Evolutionary conservation across 148 eudicot genomes (phyloP).

Genomic region (Limonium bicolor): DNA sequence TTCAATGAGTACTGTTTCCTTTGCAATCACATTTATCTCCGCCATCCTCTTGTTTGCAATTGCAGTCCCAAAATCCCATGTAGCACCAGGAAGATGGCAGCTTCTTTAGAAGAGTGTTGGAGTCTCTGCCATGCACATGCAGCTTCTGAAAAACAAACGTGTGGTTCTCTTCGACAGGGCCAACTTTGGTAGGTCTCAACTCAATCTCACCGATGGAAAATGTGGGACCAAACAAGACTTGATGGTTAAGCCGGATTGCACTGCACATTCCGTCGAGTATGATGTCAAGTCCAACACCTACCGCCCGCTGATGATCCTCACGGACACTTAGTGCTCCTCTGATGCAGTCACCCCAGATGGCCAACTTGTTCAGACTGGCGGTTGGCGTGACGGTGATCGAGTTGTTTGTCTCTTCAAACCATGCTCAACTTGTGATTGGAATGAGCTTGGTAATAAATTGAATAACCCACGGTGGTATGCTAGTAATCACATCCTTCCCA

Average conservation of each 20-base stretch:
- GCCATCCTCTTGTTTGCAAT: too few relatives aligned
- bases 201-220: too few relatives aligned
- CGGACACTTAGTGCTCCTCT: constrained; percentile 79
- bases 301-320: constrained; percentile 47
- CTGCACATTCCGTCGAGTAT: constrained; percentile 72
- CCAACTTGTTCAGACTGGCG: constrained; percentile 56
- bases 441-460: constrained; percentile 13
- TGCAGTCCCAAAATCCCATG: too few relatives aligned
- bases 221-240: too few relatives aligned
- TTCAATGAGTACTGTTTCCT: too few relatives aligned
- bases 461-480: constrained; percentile 31
- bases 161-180: too few relatives aligned
- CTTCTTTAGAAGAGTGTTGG: too few relatives aligned
- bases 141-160: too few relatives aligned
- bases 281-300: constrained; percentile 28
- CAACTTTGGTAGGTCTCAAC: too few relatives aligned
- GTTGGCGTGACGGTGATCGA: constrained; percentile 46
- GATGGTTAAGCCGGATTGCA: constrained; percentile 25
- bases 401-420: constrained; percentile 36
- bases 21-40: too few relatives aligned
- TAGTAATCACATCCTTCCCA: constrained; percentile 52
- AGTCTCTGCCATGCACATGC: too few relatives aligned
- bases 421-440: constrained; percentile 51
- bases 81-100: too few relatives aligned
- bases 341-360: constrained; percentile 43